Evolutionary conservation across 495 filamentous ascomycete species (phyloP).

Genomic region (Penicillium paxilli): DNA sequence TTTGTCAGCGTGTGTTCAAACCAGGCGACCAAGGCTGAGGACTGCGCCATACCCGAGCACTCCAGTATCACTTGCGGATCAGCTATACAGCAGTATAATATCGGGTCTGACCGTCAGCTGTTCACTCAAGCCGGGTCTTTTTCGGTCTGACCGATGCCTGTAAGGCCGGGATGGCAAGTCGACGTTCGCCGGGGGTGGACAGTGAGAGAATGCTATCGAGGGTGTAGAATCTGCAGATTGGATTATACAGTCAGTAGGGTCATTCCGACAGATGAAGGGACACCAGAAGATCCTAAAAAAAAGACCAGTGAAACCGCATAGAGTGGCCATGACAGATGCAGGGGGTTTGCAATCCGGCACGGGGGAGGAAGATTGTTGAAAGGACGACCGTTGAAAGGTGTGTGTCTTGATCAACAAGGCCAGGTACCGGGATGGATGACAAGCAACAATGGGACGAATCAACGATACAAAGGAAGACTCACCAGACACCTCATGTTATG

Average conservation of each 20-base stretch:
- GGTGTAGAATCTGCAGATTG: conserved; percentile 13
- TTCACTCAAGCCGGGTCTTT: neutral
- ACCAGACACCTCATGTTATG: conserved; percentile 20
- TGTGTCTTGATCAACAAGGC: conserved; percentile 20
- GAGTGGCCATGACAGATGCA: conserved; percentile 26
- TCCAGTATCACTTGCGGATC: conserved; percentile 7
- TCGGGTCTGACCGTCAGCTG: conserved; percentile 2
- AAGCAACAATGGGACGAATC: conserved; percentile 15
- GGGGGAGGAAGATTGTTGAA: conserved; percentile 6
- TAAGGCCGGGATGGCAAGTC: neutral
- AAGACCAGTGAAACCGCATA: conserved; percentile 25
- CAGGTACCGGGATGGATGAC: conserved; percentile 7
- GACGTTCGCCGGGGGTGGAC: conserved; percentile 1
- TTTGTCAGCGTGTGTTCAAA: conserved; percentile 8
- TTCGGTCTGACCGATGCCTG: neutral
- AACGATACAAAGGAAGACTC: conserved; percentile 10
- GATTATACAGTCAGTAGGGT: conserved; percentile 17
- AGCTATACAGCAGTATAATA: conserved; percentile 9
- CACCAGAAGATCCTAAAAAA: conserved; percentile 17
- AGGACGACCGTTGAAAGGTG: conserved; percentile 8
- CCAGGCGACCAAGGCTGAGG: conserved; percentile 8
- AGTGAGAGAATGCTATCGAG: conserved; percentile 8
- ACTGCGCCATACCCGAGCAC: conserved; percentile 15
- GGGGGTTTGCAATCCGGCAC: conserved; percentile 14
- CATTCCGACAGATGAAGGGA: neutral